Percentiles rank a stretch among this genome's conserved stretches.
phyloP scores from a whole-genome alignment of 495 filamentous ascomycete genomes.

The Talaromyces trachyspermus region DNA sequence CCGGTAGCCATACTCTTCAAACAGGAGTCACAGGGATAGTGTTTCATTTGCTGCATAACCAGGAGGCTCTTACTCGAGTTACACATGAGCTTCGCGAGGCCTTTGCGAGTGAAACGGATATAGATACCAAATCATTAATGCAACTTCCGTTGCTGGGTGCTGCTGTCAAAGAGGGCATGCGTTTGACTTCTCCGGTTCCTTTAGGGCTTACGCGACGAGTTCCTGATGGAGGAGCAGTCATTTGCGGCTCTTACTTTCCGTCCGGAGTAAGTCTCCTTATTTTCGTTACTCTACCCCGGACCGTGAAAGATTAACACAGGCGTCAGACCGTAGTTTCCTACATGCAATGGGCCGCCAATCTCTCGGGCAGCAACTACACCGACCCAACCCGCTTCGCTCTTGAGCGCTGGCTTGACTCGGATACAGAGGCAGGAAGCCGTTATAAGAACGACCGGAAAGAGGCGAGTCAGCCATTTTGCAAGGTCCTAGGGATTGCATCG shows the following conservation, averaged over 20 bases:
- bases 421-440: not conserved
- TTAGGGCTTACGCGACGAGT: constrained; percentile 1
- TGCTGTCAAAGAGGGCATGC: not conserved
- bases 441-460: not conserved
- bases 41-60: constrained; percentile 60
- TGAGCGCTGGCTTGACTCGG: not conserved
- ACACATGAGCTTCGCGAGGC: constrained; percentile 37
- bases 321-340: not conserved
- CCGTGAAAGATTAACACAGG: not conserved
- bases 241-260: not conserved
- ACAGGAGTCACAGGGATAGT: not conserved
- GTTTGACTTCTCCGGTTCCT: constrained; percentile 1
- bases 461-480: not conserved
- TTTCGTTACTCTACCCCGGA: not conserved
- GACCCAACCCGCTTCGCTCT: not conserved
- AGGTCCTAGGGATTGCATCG: not conserved
- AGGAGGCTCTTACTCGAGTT: constrained; percentile 26
- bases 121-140: constrained; percentile 16
- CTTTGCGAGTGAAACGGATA: constrained; percentile 46
- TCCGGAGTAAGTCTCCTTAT: not conserved
- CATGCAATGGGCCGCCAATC: not conserved
- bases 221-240: not conserved
- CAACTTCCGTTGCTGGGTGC: constrained; percentile 1
- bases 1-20: constrained; percentile 2
- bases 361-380: not conserved